phyloP scores from a whole-genome alignment of 2,329 filamentous ascomycete species.

The Botryosphaeria dothidea region DNA sequence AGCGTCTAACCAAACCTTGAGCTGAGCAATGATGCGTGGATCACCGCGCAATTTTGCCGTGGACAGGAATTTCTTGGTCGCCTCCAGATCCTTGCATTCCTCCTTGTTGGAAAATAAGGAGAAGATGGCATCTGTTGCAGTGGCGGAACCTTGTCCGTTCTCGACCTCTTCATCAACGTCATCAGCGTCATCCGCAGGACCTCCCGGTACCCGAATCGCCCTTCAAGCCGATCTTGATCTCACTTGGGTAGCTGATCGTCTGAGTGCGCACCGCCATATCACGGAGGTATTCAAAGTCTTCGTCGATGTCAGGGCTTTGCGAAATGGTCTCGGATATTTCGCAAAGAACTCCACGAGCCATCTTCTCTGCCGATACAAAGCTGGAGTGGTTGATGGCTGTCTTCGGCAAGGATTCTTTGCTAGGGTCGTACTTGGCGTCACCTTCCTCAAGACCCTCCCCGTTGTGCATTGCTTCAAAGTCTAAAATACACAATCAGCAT shows the following conservation, averaged over 20 bases:
- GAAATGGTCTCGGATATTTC: background rate
- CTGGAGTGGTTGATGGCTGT: background rate
- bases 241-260: background rate
- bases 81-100: background rate
- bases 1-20: background rate
- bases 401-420: background rate
- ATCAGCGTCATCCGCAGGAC: background rate
- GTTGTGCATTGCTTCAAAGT: background rate
- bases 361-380: background rate
- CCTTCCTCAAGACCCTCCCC: too few species aligned
- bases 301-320: background rate
- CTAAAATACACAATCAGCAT: background rate
- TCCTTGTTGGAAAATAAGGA: background rate
- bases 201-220: background rate
- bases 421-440: background rate
- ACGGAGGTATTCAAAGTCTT: background rate
- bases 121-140: background rate
- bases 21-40: background rate
- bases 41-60: background rate
- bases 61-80: background rate
- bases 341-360: background rate
- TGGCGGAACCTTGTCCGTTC: background rate
- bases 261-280: background rate
- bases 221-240: background rate
- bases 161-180: background rate